phyloP scores from a whole-genome alignment of 306 rosid species.

The Begonia loranthoides region DNA sequence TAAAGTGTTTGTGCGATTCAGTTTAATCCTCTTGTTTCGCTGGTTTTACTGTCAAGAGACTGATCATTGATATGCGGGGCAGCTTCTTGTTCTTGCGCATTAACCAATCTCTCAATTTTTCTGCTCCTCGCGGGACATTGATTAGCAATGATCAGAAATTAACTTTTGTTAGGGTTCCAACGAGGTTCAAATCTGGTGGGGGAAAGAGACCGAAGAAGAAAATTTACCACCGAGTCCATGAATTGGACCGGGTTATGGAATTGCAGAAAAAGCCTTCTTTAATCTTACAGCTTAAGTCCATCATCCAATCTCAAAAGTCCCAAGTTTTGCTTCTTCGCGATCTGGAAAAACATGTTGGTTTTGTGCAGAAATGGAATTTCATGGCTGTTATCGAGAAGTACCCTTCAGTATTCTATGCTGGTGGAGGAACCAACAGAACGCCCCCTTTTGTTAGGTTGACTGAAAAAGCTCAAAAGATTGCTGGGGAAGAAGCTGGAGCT shows the following conservation, averaged over 20 bases:
- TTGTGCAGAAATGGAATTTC: constrained; percentile 82
- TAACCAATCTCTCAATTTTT: neutral
- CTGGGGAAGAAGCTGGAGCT: constrained; percentile 35
- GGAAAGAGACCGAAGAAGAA: constrained; percentile 74
- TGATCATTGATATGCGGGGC: neutral
- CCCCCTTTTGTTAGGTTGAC: constrained; percentile 52
- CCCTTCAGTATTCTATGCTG: constrained; percentile 52
- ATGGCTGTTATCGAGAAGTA: constrained; percentile 60
- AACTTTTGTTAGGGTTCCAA: constrained; percentile 11
- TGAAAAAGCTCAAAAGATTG: constrained; percentile 35
- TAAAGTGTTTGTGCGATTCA: too few relatives aligned
- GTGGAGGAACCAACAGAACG: constrained; percentile 20
- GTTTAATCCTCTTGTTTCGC: too few relatives aligned
- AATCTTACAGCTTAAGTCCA: constrained; percentile 48
- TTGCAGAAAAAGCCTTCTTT: constrained; percentile 62
- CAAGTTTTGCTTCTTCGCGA: constrained; percentile 32
- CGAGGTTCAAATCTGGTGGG: constrained; percentile 47
- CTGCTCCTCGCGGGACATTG: neutral
- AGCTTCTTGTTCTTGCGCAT: constrained; percentile 1
- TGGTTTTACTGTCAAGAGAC: too few relatives aligned
- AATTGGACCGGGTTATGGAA: constrained; percentile 66
- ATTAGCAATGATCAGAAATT: constrained; percentile 1
- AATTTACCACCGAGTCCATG: constrained; percentile 46
- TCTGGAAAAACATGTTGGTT: constrained; percentile 77
- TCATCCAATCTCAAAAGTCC: constrained; percentile 44